phyloP scores from a whole-genome alignment of 2,329 filamentous ascomycete genomes.

The Exutisphaerella laricina region DNA sequence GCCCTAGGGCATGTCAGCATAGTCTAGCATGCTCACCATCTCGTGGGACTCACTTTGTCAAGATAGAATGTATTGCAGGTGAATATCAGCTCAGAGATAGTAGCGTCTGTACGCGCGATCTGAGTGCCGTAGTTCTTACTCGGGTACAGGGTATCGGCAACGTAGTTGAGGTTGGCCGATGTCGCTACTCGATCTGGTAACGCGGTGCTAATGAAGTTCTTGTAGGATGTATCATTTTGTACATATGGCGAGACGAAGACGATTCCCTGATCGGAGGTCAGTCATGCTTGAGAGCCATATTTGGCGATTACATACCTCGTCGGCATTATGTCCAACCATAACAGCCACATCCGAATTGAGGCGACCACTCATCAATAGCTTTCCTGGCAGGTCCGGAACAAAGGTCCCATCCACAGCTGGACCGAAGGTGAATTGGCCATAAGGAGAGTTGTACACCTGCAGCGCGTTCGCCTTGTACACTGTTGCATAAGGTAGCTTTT shows the following conservation, averaged over 20 bases:
- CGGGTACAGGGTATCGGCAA: constrained; percentile 46
- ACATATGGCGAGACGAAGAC: constrained; percentile 40
- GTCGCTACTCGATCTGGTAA: constrained; percentile 36
- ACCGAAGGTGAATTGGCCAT: constrained; percentile 42
- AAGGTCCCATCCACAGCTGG: constrained; percentile 46
- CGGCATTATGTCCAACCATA: constrained; percentile 42
- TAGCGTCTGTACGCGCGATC: constrained; percentile 39
- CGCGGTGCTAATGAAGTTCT: constrained; percentile 21
- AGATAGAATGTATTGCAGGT: constrained; percentile 51
- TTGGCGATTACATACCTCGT: constrained; percentile 33
- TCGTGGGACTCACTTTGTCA: constrained; percentile 33
- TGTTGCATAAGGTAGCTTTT: constrained; percentile 36
- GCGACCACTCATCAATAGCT: constrained; percentile 39
- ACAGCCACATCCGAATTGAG: constrained; percentile 43
- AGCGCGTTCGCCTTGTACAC: constrained; percentile 42
- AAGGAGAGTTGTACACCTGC: constrained; percentile 38
- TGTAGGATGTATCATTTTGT: constrained; percentile 30
- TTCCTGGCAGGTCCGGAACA: constrained; percentile 42
- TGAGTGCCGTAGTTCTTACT: constrained; percentile 42
- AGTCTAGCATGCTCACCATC: background rate
- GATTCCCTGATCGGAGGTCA: constrained; percentile 35
- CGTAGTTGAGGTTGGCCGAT: constrained; percentile 36
- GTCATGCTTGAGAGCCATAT: too few species aligned
- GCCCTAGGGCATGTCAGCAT: background rate
- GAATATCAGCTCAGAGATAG: constrained; percentile 43